Conservation (phyloP, 768 basidiomycete genomes). For the Stropharia rugosoannulata region DNA sequence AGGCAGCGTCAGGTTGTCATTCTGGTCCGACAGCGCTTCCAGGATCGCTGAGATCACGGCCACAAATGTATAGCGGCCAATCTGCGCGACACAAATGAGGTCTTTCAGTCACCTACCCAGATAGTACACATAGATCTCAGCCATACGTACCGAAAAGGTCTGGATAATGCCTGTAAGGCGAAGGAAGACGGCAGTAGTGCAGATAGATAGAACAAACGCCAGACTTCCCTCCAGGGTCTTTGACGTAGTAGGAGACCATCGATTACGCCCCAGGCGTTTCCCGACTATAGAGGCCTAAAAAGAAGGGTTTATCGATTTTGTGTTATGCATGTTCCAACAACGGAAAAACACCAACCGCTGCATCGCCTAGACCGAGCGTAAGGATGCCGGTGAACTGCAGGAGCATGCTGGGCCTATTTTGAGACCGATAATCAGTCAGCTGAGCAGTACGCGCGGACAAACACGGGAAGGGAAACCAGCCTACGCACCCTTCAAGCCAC, state of each 20-base stretch:
- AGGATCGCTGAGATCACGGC: constrained; percentile 67
- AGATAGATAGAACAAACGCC: constrained; percentile 75
- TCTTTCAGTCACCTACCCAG: constrained; percentile 2
- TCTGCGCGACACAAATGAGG: constrained; percentile 39
- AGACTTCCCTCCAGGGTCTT: constrained; percentile 93
- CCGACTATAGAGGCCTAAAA: constrained; percentile 89
- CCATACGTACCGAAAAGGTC: constrained; percentile 67
- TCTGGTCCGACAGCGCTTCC: constrained; percentile 93
- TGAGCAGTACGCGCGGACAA: constrained; percentile 1
- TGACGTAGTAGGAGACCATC: constrained; percentile 81
- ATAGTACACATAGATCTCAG: neutral
- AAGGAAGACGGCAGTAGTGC: constrained; percentile 67
- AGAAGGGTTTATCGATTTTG: constrained; percentile 1
- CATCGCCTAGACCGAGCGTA: constrained; percentile 90
- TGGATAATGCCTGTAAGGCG: constrained; percentile 70
- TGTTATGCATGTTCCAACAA: neutral
- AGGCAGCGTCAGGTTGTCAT: constrained; percentile 97
- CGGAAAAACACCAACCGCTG: constrained; percentile 57
- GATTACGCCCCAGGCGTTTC: constrained; percentile 72
- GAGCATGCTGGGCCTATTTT: constrained; percentile 39
- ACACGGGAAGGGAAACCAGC: neutral
- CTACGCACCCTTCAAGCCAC: constrained; percentile 90
- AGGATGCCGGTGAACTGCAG: constrained; percentile 83
- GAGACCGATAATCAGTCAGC: constrained; percentile 2
- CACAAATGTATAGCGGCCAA: constrained; percentile 61